A percentile compares a stretch with the other conserved stretches of the same genome.
These are phyloP conservation scores for Xylaria sp. DNA, from an alignment of 2,329 filamentous ascomycete genomes.

Conservation along the genomic window DNA sequence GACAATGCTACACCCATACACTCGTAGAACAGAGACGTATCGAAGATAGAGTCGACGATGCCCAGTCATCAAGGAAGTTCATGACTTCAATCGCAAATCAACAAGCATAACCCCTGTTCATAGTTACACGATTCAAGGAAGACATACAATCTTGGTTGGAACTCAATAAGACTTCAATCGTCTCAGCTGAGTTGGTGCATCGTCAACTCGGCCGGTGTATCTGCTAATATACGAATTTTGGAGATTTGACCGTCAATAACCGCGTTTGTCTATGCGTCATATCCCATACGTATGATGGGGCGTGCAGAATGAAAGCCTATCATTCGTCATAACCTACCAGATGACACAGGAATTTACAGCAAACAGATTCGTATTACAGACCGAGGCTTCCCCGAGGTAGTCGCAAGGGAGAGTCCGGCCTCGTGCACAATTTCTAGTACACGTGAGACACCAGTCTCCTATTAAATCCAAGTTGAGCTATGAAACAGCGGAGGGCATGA, in stretches of 20 bases:
- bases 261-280: too few species aligned
- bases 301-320: neutral
- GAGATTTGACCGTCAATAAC: too few species aligned
- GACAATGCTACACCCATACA: neutral
- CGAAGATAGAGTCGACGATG: neutral
- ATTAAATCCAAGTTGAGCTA: neutral
- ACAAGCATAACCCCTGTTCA: neutral
- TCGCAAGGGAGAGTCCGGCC: neutral
- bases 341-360: neutral
- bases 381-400: too few species aligned
- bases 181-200: neutral
- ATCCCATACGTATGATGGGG: neutral
- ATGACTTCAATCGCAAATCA: neutral
- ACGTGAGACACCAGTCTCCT: neutral
- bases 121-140: neutral
- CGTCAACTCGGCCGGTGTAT: too few species aligned
- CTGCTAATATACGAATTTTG: too few species aligned
- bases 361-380: neutral
- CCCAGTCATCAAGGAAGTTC: neutral
- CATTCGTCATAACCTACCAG: neutral
- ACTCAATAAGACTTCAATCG: neutral
- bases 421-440: neutral
- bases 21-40: neutral
- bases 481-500: neutral
- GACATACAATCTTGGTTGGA: neutral